Evolutionary conservation across 345 rosid species (phyloP).

Genomic region (Triadica sebifera): DNA sequence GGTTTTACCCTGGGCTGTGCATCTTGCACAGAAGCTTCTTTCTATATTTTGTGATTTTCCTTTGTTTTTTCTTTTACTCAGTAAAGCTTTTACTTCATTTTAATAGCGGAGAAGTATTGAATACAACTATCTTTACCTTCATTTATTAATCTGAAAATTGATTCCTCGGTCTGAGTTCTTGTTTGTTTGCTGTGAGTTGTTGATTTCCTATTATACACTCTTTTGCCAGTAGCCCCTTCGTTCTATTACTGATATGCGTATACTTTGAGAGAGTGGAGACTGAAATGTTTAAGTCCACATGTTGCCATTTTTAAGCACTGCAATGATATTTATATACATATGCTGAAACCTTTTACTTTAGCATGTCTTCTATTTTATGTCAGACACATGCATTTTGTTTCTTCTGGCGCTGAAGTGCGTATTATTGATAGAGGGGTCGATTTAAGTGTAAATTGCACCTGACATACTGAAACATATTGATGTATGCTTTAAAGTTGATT

Average conservation of each 20-base stretch:
- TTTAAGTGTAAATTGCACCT: neutral
- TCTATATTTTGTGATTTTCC: no score
- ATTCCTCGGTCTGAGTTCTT: no score
- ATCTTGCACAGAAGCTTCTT: no score
- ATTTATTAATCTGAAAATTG: no score
- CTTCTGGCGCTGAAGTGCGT: neutral
- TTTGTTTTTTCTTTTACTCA: no score
- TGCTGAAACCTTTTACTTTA: neutral
- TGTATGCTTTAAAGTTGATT: slow-evolving; percentile 21
- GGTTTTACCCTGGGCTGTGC: no score
- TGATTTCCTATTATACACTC: no score
- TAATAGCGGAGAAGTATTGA: no score
- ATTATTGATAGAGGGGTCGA: neutral
- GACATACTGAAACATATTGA: neutral
- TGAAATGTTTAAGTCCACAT: neutral
- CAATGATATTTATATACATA: neutral
- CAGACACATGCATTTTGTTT: no score
- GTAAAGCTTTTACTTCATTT: no score
- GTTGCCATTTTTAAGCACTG: neutral
- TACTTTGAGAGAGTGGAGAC: neutral
- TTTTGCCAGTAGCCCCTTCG: neutral
- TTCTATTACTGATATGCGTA: neutral
- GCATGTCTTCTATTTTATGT: neutral
- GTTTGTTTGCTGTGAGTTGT: no score
- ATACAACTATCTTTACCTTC: no score